Base-by-base conservation (phyloP, 108 stramenopile genomes). In the Nitzschia inconspicua region DNA sequence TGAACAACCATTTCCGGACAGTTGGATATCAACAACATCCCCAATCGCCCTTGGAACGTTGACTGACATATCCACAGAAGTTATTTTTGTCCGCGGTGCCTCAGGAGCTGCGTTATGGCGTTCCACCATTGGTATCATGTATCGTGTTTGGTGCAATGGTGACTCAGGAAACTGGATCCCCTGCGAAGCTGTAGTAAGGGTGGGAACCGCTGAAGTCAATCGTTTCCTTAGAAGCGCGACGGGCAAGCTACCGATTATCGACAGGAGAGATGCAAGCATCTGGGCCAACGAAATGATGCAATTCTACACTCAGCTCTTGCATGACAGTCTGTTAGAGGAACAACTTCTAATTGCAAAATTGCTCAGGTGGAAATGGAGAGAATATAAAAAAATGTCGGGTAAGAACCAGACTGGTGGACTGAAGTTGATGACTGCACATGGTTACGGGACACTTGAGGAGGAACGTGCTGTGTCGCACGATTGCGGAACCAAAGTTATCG, bases 1-100 rank as follows among this genome's bases (percentile, higher is more conserved):
- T 18, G 84, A 78, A 32, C 83, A 93, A 57, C 88, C 88, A 31
- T 89, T 93, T 44, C 92, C 91, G 0, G 82, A 87, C 42, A 93
- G 91, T 48, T 93, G 92, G 92, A 83, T 93, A 54, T 86, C 88
- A 18, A 86, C 92, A 54, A 88, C 92, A 26, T 88, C 85, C 44
- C 78, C 88, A 2, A 68, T 85, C 16, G 88, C 86, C 18, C 63
- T 93, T 8, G 92, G 88, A 3, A 70, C 84, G 54, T 26, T 93
- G 60, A 88, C 80, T 28, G 92, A 93, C 70, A 57, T 93, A 26
- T 43, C 76, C 11, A 69, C 63, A 32, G 76, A 74, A 53, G 60
- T 84, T 30, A 56, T 73, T 24, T 43, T 86, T 26, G 22, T 60
- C 8, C 60, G 69, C 8, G 83, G 81, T 20, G 46, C 32, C 19